Percentiles rank a stretch among this genome's conserved stretches.
These are phyloP conservation scores for Ophiostoma ulmi DNA, from an alignment of 2,329 filamentous ascomycete species.

Conservation along the genomic window DNA sequence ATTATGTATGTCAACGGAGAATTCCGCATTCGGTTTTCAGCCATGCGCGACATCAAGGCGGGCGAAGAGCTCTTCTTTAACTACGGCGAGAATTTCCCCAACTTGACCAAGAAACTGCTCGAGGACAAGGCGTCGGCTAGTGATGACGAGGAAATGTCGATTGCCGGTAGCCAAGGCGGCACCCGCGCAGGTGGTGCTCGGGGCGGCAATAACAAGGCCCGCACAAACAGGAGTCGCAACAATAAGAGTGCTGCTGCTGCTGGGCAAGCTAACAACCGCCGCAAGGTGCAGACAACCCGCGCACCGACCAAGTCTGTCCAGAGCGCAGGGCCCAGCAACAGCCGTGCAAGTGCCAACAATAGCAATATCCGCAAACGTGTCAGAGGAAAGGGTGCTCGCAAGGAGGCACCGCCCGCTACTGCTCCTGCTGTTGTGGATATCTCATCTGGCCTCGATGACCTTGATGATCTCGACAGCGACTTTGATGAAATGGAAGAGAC, in stretches of 20 bases:
- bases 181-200: background rate
- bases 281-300: slow-evolving; percentile 16
- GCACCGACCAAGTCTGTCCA: slow-evolving; percentile 21
- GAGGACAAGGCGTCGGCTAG: slow-evolving; percentile 38
- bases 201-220: background rate
- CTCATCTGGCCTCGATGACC: background rate
- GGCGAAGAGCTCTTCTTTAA: slow-evolving; percentile 80
- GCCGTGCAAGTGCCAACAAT: slow-evolving; percentile 8
- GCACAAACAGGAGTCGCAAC: background rate
- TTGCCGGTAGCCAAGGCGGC: background rate
- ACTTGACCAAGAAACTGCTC: slow-evolving; percentile 51
- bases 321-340: background rate
- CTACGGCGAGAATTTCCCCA: slow-evolving; percentile 66
- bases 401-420: slow-evolving; percentile 26
- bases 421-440: background rate
- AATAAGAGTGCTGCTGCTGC: background rate
- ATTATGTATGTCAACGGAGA: slow-evolving; percentile 70
- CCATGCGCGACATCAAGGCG: slow-evolving; percentile 58
- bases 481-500: background rate
- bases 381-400: slow-evolving; percentile 25
- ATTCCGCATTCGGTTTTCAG: slow-evolving; percentile 70
- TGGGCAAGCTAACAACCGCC: background rate
- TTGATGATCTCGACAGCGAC: slow-evolving; percentile 11
- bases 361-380: slow-evolving; percentile 4
- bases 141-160: slow-evolving; percentile 21